A percentile compares a stretch with the other conserved stretches of the same genome.
phyloP scores from a whole-genome alignment of 148 eudicot species.

The Bassia scoparia region DNA sequence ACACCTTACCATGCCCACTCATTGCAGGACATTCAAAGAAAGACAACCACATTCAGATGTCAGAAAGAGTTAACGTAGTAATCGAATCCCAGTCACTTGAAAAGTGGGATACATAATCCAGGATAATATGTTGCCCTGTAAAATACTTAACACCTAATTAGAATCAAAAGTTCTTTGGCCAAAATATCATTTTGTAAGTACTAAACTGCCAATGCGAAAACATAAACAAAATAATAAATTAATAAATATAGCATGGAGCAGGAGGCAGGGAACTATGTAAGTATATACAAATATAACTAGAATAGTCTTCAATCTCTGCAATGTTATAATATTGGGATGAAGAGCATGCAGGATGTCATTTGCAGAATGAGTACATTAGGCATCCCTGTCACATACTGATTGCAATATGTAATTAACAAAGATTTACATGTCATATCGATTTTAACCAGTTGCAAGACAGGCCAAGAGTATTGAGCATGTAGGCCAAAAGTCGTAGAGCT shows the following conservation, averaged over 20 bases:
- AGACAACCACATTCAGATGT: constrained; percentile 84
- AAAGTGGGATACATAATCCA: constrained; percentile 82
- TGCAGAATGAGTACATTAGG: constrained; percentile 77
- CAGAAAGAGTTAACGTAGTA: constrained; percentile 82
- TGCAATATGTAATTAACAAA: constrained; percentile 56
- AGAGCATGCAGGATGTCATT: constrained; percentile 87
- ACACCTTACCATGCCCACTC: constrained; percentile 98
- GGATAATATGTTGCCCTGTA: constrained; percentile 85
- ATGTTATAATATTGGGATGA: constrained; percentile 85
- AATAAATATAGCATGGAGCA: too few species aligned
- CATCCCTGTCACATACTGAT: constrained; percentile 96
- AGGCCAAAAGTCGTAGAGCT: too few species aligned
- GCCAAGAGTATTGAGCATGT: not conserved
- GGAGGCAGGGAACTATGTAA: not conserved
- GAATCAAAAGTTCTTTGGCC: constrained; percentile 1
- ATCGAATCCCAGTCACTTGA: constrained; percentile 97
- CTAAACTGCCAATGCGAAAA: too few species aligned
- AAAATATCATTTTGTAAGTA: constrained; percentile 5
- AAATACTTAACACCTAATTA: constrained; percentile 14
- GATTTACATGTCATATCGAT: constrained; percentile 1
- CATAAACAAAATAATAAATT: too few species aligned
- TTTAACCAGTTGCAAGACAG: not conserved
- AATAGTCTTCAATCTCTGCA: constrained; percentile 83
- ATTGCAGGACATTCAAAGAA: constrained; percentile 66
- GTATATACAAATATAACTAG: constrained; percentile 8